Percentiles rank a stretch among this genome's conserved stretches.
Conservation (phyloP, 352 stramenopile genomes). For the Pythium oligandrum region DNA sequence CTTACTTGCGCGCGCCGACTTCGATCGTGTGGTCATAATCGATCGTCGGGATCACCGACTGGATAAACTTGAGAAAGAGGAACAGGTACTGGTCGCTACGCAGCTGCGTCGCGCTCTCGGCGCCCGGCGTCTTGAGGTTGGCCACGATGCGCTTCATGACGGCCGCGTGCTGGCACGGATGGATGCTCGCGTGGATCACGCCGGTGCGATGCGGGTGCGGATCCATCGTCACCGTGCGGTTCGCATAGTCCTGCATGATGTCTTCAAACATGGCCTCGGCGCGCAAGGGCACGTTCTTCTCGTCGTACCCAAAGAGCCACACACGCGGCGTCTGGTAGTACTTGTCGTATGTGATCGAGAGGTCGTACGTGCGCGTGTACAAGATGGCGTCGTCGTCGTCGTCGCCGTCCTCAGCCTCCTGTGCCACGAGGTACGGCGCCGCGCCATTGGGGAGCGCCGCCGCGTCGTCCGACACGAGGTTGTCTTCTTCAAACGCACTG, state of each 20-base stretch:
- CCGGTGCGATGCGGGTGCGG: constrained; percentile 90
- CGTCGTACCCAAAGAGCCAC: constrained; percentile 97
- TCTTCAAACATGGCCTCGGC: constrained; percentile 97
- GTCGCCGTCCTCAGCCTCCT: constrained; percentile 77
- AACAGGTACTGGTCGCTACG: constrained; percentile 98
- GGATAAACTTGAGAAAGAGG: constrained; percentile 99
- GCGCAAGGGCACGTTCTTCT: constrained; percentile 84
- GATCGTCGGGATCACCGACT: constrained; percentile 98
- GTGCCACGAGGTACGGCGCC: constrained; percentile 53
- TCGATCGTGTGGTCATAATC: constrained; percentile 99
- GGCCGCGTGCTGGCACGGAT: constrained; percentile 97
- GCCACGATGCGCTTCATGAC: constrained; percentile 98
- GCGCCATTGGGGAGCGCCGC: constrained; percentile 23
- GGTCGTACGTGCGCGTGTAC: constrained; percentile 96
- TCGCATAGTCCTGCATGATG: constrained; percentile 99
- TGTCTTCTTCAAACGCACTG: constrained; percentile 69
- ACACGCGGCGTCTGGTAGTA: constrained; percentile 99
- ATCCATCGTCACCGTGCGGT: constrained; percentile 99
- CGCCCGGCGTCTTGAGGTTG: constrained; percentile 82
- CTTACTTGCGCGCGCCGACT: constrained; percentile 68
- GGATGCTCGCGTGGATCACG: constrained; percentile 93
- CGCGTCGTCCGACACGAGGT: constrained; percentile 70
- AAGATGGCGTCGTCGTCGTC: constrained; percentile 91
- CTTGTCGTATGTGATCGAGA: constrained; percentile 99
- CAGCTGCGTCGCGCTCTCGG: constrained; percentile 38